phyloP scores from a whole-genome alignment of 345 rosid species.

The Lepidium africanum region DNA sequence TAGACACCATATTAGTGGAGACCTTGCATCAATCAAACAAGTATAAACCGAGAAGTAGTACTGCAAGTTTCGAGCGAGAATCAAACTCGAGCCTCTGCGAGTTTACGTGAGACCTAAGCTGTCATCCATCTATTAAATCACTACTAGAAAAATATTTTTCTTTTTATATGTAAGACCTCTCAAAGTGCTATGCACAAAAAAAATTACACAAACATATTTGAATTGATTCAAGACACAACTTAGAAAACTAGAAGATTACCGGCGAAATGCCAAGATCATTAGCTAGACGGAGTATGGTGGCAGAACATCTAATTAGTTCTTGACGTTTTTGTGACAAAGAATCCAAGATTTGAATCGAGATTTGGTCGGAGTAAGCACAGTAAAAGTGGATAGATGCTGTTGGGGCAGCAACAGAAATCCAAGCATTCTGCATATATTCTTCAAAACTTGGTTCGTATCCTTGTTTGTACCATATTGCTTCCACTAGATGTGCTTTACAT shows the following conservation, averaged over 20 bases:
- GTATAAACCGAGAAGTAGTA: too few relatives aligned
- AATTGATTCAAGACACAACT: background rate
- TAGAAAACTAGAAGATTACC: constrained; percentile 6
- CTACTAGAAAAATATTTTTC: too few relatives aligned
- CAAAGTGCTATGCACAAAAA: too few relatives aligned
- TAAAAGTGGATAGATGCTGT: constrained; percentile 10
- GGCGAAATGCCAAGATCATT: constrained; percentile 38
- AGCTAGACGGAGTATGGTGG: constrained; percentile 19
- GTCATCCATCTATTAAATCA: too few relatives aligned
- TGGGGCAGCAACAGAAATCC: constrained; percentile 21
- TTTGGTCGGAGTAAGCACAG: background rate
- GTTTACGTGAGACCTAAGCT: too few relatives aligned
- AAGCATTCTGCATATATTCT: constrained; percentile 38
- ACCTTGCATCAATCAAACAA: too few relatives aligned
- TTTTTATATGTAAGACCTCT: too few relatives aligned
- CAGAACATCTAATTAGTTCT: constrained; percentile 8
- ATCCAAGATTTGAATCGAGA: constrained; percentile 7
- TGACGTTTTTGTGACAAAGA: background rate
- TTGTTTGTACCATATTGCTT: constrained; percentile 37
- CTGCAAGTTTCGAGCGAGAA: too few relatives aligned
- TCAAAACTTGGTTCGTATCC: constrained; percentile 29
- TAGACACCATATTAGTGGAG: too few relatives aligned
- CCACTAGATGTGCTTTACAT: constrained; percentile 30
- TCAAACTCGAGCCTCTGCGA: too few relatives aligned
- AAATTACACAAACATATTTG: too few relatives aligned